Conservation (phyloP, 1,284 basidiomycete species). For the Wolfiporia cocos region DNA sequence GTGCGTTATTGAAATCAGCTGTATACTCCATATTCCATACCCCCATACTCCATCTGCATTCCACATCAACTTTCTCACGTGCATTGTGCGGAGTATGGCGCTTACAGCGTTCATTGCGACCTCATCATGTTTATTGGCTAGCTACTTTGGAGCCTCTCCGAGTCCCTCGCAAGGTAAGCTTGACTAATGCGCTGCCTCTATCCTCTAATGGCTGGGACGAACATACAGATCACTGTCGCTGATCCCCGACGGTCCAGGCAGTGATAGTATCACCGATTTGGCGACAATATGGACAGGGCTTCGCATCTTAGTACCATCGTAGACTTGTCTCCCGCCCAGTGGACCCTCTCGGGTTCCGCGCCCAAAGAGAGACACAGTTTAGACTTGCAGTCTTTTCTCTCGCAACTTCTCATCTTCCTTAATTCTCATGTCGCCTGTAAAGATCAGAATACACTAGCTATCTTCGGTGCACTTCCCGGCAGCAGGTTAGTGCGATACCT, state of each 20-base stretch:
- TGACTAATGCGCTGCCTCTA: no score
- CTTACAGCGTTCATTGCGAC: no score
- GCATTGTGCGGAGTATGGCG: no score
- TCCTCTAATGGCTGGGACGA: no score
- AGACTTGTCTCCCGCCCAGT: constrained; percentile 80
- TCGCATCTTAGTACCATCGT: constrained; percentile 78
- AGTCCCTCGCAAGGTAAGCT: no score
- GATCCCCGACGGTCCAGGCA: no score
- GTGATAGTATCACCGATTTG: no score
- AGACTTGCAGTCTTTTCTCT: constrained; percentile 61
- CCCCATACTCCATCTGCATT: neutral
- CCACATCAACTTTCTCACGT: neutral
- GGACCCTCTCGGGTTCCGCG: constrained; percentile 75
- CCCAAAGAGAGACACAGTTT: constrained; percentile 52
- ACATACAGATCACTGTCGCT: no score
- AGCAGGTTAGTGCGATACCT: constrained; percentile 53
- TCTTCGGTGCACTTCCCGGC: constrained; percentile 84
- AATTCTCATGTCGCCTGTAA: constrained; percentile 90
- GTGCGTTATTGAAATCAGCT: no score
- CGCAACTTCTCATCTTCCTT: constrained; percentile 83
- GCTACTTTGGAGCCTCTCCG: no score
- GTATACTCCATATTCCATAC: no score
- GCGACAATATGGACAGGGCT: constrained; percentile 51
- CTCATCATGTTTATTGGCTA: no score
- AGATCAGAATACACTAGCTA: constrained; percentile 89